phyloP scores from a whole-genome alignment of 495 filamentous ascomycete species.

The Xylaria palmicola region DNA sequence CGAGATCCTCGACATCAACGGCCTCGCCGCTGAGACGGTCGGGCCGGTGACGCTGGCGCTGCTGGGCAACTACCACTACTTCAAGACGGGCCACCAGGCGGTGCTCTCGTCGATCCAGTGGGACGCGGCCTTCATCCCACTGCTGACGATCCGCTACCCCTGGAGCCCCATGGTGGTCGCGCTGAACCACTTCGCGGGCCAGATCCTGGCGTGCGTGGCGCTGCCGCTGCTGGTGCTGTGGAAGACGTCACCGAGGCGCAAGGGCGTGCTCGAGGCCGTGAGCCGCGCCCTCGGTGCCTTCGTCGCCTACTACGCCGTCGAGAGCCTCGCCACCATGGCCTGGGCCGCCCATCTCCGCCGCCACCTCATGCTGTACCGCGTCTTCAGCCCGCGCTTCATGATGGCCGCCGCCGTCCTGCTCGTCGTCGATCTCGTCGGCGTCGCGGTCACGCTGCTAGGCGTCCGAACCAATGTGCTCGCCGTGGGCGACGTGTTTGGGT shows the following conservation, averaged over 20 bases:
- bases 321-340: constrained; percentile 79
- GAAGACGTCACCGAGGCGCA: constrained; percentile 65
- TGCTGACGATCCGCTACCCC: constrained; percentile 80
- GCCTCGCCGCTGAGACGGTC: constrained; percentile 64
- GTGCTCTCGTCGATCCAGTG: constrained; percentile 87
- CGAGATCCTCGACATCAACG: constrained; percentile 83
- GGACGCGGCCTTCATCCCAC: constrained; percentile 93
- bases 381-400: constrained; percentile 91
- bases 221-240: constrained; percentile 83
- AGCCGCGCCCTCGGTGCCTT: constrained; percentile 69
- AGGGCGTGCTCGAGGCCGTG: constrained; percentile 64
- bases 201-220: constrained; percentile 74
- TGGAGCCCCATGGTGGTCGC: constrained; percentile 80
- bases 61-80: constrained; percentile 88
- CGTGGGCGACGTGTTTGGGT: constrained; percentile 88
- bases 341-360: constrained; percentile 84
- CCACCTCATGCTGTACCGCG: constrained; percentile 96
- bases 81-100: constrained; percentile 97
- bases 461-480: constrained; percentile 71
- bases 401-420: constrained; percentile 69
- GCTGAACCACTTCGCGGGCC: constrained; percentile 85
- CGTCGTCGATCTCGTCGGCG: constrained; percentile 72
- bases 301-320: constrained; percentile 74
- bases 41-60: constrained; percentile 82
- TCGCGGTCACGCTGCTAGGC: constrained; percentile 66